Base-by-base conservation (phyloP, 1,284 basidiomycete species). In the Tilletia walkeri region DNA sequence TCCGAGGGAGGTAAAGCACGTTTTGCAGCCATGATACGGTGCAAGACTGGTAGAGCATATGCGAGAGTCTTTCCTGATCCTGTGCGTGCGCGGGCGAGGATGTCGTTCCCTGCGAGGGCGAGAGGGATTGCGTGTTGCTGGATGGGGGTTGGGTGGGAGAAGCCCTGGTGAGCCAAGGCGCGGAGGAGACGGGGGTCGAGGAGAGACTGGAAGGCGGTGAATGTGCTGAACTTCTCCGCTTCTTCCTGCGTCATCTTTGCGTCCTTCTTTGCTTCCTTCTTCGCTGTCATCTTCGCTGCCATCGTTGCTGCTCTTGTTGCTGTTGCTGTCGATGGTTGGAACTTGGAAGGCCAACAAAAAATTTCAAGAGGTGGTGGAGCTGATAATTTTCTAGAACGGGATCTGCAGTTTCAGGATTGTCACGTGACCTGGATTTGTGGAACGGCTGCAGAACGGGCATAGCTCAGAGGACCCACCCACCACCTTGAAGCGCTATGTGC, bases 51-150 rank as follows among this genome's bases (percentile, higher is more conserved):
- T 4, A 99, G 88, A 74, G 90, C 93, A 84, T 99, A 99, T 2
- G 96, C 94, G 0, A 93, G 92, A 0, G 96, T 99, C 87, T 99
- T 99, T 63, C 96, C 96, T 71, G 92, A 94, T 14, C 96, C 96
- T 1, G 96, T 99, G 48, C 93, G 88, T 3, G 96, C 95, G 45
- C 93, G 88, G 4, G 95, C 95, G 34, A 99, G 88, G 68, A 99
- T 92, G 84, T 99, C 96, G 18, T 45, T 53, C 74, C 91, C 90
- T 84, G 95, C 92, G 38, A 99, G 88, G 0, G 92, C 93, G 34
- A 94, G 87, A 4, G 93, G 93, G 67, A 95, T 92, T 56, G 82
- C 77, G 77, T 91, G 91, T 5, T 87, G 87, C 82, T 94, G 92
- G 3, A 94, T 90, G 24, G 90, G 87, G 0, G 92, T 94, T 0